Evolutionary conservation across 2,329 filamentous ascomycete genomes (phyloP).

Genomic region (Fusarium algeriense): DNA sequence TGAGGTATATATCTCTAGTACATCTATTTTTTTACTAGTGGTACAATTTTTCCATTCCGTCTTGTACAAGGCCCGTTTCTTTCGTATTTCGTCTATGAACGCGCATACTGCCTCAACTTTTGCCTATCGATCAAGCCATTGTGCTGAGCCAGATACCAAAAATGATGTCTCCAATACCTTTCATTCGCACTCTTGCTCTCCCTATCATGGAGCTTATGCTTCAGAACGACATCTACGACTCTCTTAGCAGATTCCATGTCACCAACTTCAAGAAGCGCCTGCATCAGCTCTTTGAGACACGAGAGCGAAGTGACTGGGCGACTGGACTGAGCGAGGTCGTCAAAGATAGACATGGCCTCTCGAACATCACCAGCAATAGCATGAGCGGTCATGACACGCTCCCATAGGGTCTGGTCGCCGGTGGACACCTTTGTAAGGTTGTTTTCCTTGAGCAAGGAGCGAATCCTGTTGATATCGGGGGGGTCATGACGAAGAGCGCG

Average conservation of each 20-base stretch:
- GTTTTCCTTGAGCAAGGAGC: conserved; percentile 69
- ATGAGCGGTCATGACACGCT: conserved; percentile 77
- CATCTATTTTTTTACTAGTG: conserved; percentile 11
- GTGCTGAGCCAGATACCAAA: conserved; percentile 62
- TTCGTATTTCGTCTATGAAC: not conserved
- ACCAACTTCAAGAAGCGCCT: conserved; percentile 45
- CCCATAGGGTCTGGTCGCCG: conserved; percentile 75
- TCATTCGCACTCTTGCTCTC: conserved; percentile 35
- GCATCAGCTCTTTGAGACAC: conserved; percentile 59
- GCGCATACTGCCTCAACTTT: conserved; percentile 7
- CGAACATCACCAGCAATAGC: conserved; percentile 64
- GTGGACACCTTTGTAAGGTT: conserved; percentile 53
- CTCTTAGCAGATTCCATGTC: conserved; percentile 48
- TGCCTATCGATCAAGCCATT: conserved; percentile 53
- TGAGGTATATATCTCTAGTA: conserved; percentile 42
- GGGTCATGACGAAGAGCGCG: conserved; percentile 72
- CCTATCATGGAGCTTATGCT: conserved; percentile 43
- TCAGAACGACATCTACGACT: conserved; percentile 51
- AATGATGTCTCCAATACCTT: conserved; percentile 62
- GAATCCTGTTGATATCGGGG: conserved; percentile 71
- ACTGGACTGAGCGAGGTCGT: conserved; percentile 55
- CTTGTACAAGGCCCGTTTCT: not conserved
- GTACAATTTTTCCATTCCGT: conserved; percentile 2
- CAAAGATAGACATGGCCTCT: conserved; percentile 63
- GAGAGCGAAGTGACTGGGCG: conserved; percentile 58